These are phyloP conservation scores for Biscutella laevigata DNA, from an alignment of 441 rosid species.

Conservation along the genomic window DNA sequence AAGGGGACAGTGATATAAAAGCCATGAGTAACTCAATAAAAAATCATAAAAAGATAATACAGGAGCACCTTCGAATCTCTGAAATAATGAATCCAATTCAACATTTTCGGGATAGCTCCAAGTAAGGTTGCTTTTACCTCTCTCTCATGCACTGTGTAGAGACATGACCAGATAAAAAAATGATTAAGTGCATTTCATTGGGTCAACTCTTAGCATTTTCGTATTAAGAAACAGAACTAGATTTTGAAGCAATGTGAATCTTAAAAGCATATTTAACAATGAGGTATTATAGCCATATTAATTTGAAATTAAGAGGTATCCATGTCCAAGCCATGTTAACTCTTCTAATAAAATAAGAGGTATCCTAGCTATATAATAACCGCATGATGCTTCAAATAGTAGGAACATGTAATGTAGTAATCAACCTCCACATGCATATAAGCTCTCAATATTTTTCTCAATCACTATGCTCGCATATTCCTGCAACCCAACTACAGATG, in stretches of 20 bases:
- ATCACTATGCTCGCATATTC: conserved; percentile 59
- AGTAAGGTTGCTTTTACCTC: conserved; percentile 53
- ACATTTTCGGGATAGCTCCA: conserved; percentile 68
- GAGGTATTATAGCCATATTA: background rate
- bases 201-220: conserved; percentile 19
- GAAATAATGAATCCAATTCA: conserved; percentile 67
- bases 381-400: conserved; percentile 18
- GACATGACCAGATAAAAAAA: conserved; percentile 22
- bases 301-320: background rate
- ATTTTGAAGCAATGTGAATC: conserved; percentile 15
- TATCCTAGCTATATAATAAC: conserved; percentile 16
- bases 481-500: conserved; percentile 53
- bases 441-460: conserved; percentile 70
- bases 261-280: background rate
- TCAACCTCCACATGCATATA: conserved; percentile 93
- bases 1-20: conserved; percentile 5
- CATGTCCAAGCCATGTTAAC: background rate
- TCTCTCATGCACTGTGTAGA: conserved; percentile 60
- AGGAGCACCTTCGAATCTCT: conserved; percentile 55
- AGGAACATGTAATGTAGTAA: conserved; percentile 23
- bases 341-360: conserved; percentile 2
- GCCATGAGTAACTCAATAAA: conserved; percentile 4
- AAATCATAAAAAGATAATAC: conserved; percentile 18
- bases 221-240: background rate
- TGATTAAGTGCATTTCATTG: background rate